Conservation (phyloP, 306 rosid genomes). For the Pterocarpus santalinus region DNA sequence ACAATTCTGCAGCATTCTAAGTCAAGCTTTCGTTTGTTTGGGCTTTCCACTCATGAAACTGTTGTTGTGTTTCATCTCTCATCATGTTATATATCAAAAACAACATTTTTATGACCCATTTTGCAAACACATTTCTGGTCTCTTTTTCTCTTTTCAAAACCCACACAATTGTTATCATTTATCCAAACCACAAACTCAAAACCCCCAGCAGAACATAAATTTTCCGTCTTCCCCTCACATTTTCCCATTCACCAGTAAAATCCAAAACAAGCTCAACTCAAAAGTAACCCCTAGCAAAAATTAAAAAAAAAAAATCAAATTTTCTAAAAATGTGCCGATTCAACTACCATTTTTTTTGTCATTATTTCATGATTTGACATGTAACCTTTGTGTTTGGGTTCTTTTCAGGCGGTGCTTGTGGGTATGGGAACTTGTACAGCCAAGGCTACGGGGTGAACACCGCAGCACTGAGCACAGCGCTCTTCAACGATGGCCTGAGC, state of each 20-base stretch:
- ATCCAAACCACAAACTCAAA: neutral
- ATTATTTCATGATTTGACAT: neutral
- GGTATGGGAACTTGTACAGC: constrained; percentile 94
- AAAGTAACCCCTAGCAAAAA: neutral
- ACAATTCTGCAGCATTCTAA: neutral
- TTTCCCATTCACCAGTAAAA: neutral
- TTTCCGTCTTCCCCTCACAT: neutral
- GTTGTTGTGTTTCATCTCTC: neutral
- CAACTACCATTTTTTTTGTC: neutral
- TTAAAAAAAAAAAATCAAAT: neutral
- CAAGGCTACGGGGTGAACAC: constrained; percentile 96
- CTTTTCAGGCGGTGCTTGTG: constrained; percentile 87
- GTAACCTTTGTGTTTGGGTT: too few relatives aligned
- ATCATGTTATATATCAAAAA: neutral
- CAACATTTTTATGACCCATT: neutral
- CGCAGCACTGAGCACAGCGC: constrained; percentile 92
- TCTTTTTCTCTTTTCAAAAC: neutral
- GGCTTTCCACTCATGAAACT: neutral
- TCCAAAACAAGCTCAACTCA: neutral
- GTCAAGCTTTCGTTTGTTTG: neutral
- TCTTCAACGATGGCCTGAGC: constrained; percentile 86
- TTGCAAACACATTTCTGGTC: neutral
- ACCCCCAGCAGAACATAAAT: neutral
- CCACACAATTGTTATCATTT: neutral
- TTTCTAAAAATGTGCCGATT: neutral